Evolutionary conservation across 192 early-diverging fungal species (phyloP).

Genomic region (Coemansia umbellata): DNA sequence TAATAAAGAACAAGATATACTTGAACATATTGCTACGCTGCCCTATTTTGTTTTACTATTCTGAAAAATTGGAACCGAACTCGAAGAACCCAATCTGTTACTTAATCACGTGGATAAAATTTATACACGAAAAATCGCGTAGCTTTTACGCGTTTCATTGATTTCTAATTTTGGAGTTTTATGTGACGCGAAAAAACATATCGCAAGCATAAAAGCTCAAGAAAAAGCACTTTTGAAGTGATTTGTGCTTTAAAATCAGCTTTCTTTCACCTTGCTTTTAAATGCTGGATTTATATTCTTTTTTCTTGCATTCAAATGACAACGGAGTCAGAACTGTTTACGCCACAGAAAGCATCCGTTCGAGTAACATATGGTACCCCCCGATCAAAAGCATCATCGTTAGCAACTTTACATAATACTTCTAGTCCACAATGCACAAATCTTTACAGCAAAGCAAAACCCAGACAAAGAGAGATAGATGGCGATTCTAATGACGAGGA

Average conservation of each 20-base stretch:
- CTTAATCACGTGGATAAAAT: too few species aligned
- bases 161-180: too few species aligned
- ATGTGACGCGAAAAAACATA: too few species aligned
- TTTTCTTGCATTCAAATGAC: neutral
- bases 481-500: neutral
- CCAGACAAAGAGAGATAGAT: neutral
- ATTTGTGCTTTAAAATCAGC: neutral
- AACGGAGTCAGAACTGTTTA: neutral
- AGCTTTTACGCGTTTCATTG: too few species aligned
- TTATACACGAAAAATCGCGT: too few species aligned
- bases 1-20: too few species aligned
- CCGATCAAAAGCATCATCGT: too few species aligned
- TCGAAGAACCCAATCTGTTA: too few species aligned
- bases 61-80: too few species aligned
- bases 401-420: neutral
- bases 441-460: neutral
- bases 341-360: neutral
- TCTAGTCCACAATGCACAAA: neutral
- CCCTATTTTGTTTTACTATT: constrained; percentile 1
- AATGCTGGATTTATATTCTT: neutral
- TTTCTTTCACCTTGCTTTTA: neutral
- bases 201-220: too few species aligned
- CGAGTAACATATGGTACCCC: constrained; percentile 16
- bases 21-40: neutral
- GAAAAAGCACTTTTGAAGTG: neutral